Percentiles rank a stretch among this genome's conserved stretches.
These are phyloP conservation scores for Prunus dulcis DNA, from an alignment of 306 rosid species.

Conservation along the genomic window DNA sequence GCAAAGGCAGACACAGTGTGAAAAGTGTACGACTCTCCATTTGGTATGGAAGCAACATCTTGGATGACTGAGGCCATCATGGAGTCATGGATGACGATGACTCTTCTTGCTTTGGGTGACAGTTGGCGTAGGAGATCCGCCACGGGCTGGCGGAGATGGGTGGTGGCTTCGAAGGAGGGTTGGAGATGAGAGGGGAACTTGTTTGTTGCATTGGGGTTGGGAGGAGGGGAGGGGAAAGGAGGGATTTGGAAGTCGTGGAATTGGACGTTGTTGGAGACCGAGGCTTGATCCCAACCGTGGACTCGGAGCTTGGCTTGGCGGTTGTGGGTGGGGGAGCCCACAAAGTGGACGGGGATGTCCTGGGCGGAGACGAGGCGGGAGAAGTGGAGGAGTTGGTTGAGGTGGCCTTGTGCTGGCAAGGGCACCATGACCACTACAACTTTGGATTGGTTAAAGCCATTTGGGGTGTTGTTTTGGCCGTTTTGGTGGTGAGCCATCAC, in stretches of 20 bases:
- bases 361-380: constrained; percentile 48
- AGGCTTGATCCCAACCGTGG: constrained; percentile 52
- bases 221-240: constrained; percentile 42
- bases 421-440: constrained; percentile 61
- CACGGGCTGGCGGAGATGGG: constrained; percentile 41
- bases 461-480: constrained; percentile 14
- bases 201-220: constrained; percentile 35
- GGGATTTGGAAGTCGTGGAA: constrained; percentile 52
- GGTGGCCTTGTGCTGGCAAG: constrained; percentile 77
- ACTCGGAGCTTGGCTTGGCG: constrained; percentile 48
- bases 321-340: constrained; percentile 52
- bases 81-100: constrained; percentile 60
- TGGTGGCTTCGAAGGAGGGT: constrained; percentile 49
- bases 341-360: constrained; percentile 56
- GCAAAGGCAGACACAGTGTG: constrained; percentile 63
- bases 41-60: constrained; percentile 35
- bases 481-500: constrained; percentile 20
- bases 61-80: constrained; percentile 54
- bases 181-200: constrained; percentile 65
- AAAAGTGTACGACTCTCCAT: constrained; percentile 53
- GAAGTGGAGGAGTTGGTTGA: constrained; percentile 83
- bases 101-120: constrained; percentile 35
- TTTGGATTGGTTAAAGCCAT: constrained; percentile 19
- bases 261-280: constrained; percentile 30
- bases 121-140: constrained; percentile 37